These are phyloP conservation scores for Rugonectria rugulosa DNA, from an alignment of 2,329 filamentous ascomycete genomes.

Conservation along the genomic window DNA sequence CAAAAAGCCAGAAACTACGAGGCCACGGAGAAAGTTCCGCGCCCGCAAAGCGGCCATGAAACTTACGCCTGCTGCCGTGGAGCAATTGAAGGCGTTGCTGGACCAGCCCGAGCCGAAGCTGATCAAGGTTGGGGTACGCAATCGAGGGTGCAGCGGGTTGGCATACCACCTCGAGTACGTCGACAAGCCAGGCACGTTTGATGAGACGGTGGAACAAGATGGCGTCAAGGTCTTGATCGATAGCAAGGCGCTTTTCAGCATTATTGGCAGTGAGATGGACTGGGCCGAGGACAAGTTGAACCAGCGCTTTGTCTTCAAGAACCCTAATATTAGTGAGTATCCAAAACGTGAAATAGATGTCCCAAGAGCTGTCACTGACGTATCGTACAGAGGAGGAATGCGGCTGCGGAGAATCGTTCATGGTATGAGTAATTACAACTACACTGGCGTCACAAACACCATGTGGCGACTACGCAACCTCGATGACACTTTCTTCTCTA, in stretches of 20 bases:
- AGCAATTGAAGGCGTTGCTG: slow-evolving; percentile 78
- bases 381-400: slow-evolving; percentile 83
- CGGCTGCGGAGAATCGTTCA: slow-evolving; percentile 96
- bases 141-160: slow-evolving; percentile 91
- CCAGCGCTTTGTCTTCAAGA: slow-evolving; percentile 90
- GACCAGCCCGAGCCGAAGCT: slow-evolving; percentile 89
- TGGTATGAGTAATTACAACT: slow-evolving; percentile 61
- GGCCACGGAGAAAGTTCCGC: slow-evolving; percentile 48
- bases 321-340: slow-evolving; percentile 95
- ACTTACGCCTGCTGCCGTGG: slow-evolving; percentile 80
- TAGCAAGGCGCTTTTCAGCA: slow-evolving; percentile 96
- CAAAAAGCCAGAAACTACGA: slow-evolving; percentile 67
- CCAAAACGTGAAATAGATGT: no score
- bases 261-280: slow-evolving; percentile 99
- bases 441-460: background rate
- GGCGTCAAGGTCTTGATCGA: slow-evolving; percentile 96
- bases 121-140: slow-evolving; percentile 93
- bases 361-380: slow-evolving; percentile 39
- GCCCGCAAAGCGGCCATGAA: slow-evolving; percentile 92
- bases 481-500: slow-evolving; percentile 18
- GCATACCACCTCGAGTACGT: slow-evolving; percentile 96
- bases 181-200: slow-evolving; percentile 85
- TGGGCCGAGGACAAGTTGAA: slow-evolving; percentile 97
- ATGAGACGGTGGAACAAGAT: slow-evolving; percentile 94
- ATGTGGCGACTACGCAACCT: background rate